A percentile compares a stretch with the other conserved stretches of the same genome.
phyloP scores from a whole-genome alignment of 2,329 filamentous ascomycete genomes.

The Verticillium nonalfalfae region DNA sequence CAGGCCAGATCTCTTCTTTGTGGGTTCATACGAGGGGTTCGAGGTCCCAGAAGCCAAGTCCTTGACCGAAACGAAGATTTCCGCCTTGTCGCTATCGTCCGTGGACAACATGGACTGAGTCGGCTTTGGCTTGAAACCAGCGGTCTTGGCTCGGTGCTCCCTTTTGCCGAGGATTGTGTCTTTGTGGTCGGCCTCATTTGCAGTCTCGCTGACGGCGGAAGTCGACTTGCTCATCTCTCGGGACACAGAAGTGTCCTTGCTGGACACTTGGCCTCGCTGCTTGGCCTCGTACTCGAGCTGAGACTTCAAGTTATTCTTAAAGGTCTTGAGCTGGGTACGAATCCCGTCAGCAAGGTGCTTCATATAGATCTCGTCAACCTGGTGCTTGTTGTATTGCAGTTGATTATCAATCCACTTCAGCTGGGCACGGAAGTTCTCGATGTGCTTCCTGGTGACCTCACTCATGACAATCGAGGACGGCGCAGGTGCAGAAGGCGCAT shows the following conservation, averaged over 20 bases:
- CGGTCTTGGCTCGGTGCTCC: neutral
- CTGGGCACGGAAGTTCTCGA: constrained; percentile 42
- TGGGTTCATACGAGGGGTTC: constrained; percentile 11
- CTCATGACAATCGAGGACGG: constrained; percentile 55
- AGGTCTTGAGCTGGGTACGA: constrained; percentile 39
- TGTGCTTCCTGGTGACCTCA: constrained; percentile 54
- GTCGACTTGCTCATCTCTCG: neutral
- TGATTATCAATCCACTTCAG: constrained; percentile 53
- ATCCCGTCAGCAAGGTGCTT: constrained; percentile 34
- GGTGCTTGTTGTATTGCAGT: constrained; percentile 54
- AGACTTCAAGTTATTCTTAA: constrained; percentile 37
- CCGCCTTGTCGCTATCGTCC: neutral
- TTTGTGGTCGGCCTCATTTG: neutral
- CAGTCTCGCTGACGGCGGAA: neutral
- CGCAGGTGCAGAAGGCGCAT: constrained; percentile 17
- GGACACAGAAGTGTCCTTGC: neutral
- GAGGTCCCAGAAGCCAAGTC: neutral
- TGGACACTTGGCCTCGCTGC: neutral
- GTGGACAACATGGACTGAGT: neutral
- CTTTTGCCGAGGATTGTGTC: neutral
- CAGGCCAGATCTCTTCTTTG: constrained; percentile 28
- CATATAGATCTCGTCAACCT: constrained; percentile 51
- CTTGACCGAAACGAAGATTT: neutral
- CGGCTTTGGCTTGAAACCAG: neutral
- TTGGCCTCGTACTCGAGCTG: constrained; percentile 38